Evolutionary conservation across 805 yeast species (phyloP).

Genomic region (Kazachstania africana): DNA sequence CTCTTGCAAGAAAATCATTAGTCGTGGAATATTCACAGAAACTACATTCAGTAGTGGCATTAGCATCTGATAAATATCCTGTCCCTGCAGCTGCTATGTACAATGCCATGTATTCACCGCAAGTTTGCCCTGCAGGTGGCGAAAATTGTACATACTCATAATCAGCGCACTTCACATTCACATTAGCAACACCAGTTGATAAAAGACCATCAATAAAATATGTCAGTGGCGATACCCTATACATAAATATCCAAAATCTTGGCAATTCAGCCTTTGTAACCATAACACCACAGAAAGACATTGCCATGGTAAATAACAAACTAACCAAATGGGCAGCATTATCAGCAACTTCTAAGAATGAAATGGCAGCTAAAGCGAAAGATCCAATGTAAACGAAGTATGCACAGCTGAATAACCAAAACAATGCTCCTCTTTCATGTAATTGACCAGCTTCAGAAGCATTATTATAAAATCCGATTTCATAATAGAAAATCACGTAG

Average conservation of each 20-base stretch:
- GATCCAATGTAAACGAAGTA: conserved; percentile 48
- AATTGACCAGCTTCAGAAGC: conserved; percentile 41
- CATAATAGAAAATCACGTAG: conserved; percentile 58
- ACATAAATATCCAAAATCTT: conserved; percentile 77
- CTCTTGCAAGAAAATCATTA: conserved; percentile 41
- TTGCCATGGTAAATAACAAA: conserved; percentile 47
- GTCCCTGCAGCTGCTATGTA: conserved; percentile 26
- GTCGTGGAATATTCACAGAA: conserved; percentile 49
- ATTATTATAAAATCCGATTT: conserved; percentile 58
- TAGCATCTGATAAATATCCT: conserved; percentile 40
- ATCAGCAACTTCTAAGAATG: conserved; percentile 47
- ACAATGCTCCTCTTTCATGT: conserved; percentile 44
- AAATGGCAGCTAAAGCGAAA: conserved; percentile 45
- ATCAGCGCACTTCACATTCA: conserved; percentile 35
- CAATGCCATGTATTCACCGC: conserved; percentile 40
- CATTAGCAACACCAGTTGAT: conserved; percentile 44
- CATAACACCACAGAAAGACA: conserved; percentile 73
- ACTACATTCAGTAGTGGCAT: conserved; percentile 39
- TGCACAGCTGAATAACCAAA: conserved; percentile 34
- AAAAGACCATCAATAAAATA: conserved; percentile 49
- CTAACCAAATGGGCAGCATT: conserved; percentile 53
- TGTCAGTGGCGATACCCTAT: conserved; percentile 63
- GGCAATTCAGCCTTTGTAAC: conserved; percentile 47
- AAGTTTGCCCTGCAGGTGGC: conserved; percentile 47
- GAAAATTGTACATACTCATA: conserved; percentile 37